Percentiles rank a stretch among this genome's conserved stretches.
phyloP scores from a whole-genome alignment of 1,284 basidiomycete genomes.

The Tilletiaria anomala region DNA sequence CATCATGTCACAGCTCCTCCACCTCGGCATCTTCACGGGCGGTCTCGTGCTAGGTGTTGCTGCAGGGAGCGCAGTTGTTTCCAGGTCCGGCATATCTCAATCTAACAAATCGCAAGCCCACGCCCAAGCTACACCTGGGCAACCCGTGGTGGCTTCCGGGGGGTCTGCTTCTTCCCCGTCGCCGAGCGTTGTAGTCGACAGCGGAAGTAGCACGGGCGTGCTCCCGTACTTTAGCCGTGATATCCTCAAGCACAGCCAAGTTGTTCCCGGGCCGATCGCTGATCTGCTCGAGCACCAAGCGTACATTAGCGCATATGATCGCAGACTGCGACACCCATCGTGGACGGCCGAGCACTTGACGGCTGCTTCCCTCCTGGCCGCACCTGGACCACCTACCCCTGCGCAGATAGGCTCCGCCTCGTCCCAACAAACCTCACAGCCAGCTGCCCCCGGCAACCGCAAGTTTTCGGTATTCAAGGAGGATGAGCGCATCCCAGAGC shows the following conservation, averaged over 20 bases:
- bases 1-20: constrained; percentile 77
- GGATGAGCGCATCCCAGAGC: constrained; percentile 59
- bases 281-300: constrained; percentile 66
- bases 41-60: constrained; percentile 62
- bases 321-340: constrained; percentile 72
- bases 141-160: no score
- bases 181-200: constrained; percentile 5
- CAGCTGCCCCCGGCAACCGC: constrained; percentile 54
- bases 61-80: constrained; percentile 43
- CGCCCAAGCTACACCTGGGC: background rate
- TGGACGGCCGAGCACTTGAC: constrained; percentile 94
- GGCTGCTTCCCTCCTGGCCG: constrained; percentile 45
- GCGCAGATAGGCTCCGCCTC: no score
- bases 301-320: constrained; percentile 79
- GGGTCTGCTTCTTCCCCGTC: constrained; percentile 3
- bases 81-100: constrained; percentile 2
- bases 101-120: background rate
- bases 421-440: no score
- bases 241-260: constrained; percentile 1
- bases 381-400: constrained; percentile 36
- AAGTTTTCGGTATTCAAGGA: constrained; percentile 61
- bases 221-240: constrained; percentile 5
- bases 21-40: constrained; percentile 64
- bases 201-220: constrained; percentile 5
- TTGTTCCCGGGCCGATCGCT: constrained; percentile 56